Conservation (phyloP, 2,329 filamentous ascomycete species). For the Penicillium glabrum region DNA sequence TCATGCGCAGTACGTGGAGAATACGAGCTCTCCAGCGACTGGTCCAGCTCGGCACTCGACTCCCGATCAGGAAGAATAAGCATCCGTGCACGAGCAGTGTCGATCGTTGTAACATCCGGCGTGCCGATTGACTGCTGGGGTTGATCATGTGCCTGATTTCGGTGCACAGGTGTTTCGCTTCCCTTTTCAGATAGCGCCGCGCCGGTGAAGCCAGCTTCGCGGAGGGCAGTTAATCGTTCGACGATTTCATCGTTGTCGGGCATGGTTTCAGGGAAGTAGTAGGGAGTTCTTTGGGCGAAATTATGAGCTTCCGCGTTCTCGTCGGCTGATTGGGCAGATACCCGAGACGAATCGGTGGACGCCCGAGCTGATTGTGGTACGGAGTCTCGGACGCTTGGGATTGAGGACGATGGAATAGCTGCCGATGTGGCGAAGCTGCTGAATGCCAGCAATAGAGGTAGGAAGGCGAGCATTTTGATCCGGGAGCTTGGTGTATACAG, state of each 20-base stretch:
- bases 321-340: background rate
- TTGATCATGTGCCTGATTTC: background rate
- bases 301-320: background rate
- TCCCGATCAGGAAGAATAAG: constrained; percentile 1
- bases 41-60: background rate
- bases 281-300: constrained; percentile 8
- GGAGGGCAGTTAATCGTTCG: constrained; percentile 5
- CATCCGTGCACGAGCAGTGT: constrained; percentile 7
- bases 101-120: constrained; percentile 13
- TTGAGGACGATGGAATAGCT: constrained; percentile 5
- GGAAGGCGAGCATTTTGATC: constrained; percentile 5
- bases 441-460: constrained; percentile 5
- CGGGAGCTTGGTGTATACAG: background rate
- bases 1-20: background rate
- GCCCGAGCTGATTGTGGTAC: background rate
- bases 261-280: constrained; percentile 20
- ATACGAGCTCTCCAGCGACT: background rate
- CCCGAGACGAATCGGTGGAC: background rate
- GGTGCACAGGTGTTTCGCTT: background rate
- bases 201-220: constrained; percentile 13
- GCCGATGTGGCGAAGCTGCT: constrained; percentile 7
- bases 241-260: constrained; percentile 14
- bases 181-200: background rate
- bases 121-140: constrained; percentile 8
- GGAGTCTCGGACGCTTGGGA: background rate